Conservation (phyloP, 805 yeast genomes). For the Cephaloascus fragrans region DNA sequence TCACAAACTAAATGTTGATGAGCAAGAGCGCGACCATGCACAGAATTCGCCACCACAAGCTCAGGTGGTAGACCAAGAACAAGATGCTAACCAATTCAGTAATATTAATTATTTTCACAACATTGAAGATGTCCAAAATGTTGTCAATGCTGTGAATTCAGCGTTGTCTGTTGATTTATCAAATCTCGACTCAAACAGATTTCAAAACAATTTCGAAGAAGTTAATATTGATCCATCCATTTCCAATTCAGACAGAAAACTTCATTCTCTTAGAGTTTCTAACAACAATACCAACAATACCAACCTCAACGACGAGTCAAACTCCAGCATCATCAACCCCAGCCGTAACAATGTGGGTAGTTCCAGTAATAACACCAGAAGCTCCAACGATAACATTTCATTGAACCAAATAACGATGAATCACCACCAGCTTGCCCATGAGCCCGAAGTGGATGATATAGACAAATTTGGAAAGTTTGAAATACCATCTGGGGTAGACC, state of each 20-base stretch:
- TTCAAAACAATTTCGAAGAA: neutral
- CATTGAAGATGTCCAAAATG: constrained; percentile 2
- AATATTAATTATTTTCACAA: constrained; percentile 2
- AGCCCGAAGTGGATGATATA: neutral
- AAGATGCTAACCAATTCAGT: neutral
- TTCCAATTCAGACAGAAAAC: neutral
- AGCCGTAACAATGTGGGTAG: neutral
- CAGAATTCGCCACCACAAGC: too few relatives aligned
- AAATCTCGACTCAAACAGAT: neutral
- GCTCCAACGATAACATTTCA: too few relatives aligned
- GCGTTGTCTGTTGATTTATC: constrained; percentile 3
- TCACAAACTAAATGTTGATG: too few relatives aligned
- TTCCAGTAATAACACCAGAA: too few relatives aligned
- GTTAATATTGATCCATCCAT: constrained; percentile 3
- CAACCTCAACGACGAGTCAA: neutral
- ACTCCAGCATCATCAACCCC: neutral
- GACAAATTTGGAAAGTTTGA: neutral
- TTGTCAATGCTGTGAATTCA: constrained; percentile 3
- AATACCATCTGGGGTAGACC: neutral
- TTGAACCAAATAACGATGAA: too few relatives aligned
- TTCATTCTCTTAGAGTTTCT: neutral
- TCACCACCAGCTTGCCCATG: too few relatives aligned
- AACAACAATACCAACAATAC: too few relatives aligned
- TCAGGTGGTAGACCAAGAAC: too few relatives aligned
- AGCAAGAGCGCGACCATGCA: too few relatives aligned